Evolutionary conservation across 768 basidiomycete genomes (phyloP).

Genomic region (Sporobolomyces phaffii): DNA sequence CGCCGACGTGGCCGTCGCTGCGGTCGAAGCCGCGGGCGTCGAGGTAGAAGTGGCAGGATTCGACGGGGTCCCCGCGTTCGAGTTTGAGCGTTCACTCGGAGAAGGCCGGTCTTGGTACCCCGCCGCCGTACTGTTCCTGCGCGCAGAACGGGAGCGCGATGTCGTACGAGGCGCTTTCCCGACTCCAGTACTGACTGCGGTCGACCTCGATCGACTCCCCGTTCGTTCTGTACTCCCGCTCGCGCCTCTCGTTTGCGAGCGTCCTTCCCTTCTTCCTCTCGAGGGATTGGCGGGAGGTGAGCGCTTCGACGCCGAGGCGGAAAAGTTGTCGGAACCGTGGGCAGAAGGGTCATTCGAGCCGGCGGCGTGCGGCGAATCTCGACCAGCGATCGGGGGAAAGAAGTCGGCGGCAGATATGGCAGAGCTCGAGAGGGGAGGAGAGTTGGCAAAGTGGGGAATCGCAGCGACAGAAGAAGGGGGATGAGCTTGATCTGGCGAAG

Average conservation of each 20-base stretch:
- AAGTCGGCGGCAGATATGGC: conserved; percentile 3
- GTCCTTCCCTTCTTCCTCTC: conserved; percentile 6
- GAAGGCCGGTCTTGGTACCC: conserved; percentile 15
- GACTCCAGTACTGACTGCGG: neutral
- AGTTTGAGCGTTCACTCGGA: neutral
- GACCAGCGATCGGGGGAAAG: neutral
- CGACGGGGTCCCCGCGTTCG: too few relatives aligned
- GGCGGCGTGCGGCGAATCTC: neutral
- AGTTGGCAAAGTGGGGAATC: neutral
- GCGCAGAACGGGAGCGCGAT: conserved; percentile 6
- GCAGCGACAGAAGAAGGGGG: conserved; percentile 8
- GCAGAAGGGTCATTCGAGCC: neutral
- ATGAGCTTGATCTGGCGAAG: conserved; percentile 1
- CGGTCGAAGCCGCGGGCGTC: neutral
- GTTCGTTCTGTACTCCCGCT: neutral
- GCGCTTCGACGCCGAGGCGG: neutral
- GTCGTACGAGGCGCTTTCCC: conserved; percentile 29
- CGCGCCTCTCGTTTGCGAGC: neutral
- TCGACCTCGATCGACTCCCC: conserved; percentile 11
- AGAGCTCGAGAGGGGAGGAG: neutral
- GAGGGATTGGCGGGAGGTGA: neutral
- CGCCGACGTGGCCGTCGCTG: neutral
- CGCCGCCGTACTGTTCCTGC: conserved; percentile 6
- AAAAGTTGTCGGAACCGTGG: neutral
- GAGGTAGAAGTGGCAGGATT: neutral